Evolutionary conservation across 2,329 filamentous ascomycete species (phyloP), one percentile per base, ranked within the genome.

Genomic region (Arthrocladium fulminans): DNA sequence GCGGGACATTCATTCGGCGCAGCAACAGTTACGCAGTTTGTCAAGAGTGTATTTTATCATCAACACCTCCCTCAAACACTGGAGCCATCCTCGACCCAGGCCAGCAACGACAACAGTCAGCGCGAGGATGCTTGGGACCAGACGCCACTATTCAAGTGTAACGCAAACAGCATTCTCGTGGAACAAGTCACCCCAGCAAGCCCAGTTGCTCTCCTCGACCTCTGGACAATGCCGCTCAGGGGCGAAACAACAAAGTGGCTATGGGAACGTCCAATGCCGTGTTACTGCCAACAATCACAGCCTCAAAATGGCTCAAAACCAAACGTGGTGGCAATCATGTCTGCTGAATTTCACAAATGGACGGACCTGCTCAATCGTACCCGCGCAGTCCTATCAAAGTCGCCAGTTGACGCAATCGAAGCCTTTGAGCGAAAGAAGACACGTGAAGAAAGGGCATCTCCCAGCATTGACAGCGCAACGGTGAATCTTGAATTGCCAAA

Each of bases 1-100:
- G 79, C 77, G 0, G 88, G 88, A 3, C 88, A 94, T 64, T 88
- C 83, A 15, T 94, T 94, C 56, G 88, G 88, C 19, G 83, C 81
- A 1, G 77, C 85, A 1, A 87, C 84, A 0, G 72, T 79, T 17
- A 74, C 84, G 1, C 88, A 94, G 61, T 77, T 94, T 47, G 68
- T 90, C 43, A 94, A 94, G 68, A 84, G 79, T 45, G 79, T 83
- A 9, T 90, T 82, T 69, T 87, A 66, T 73, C 68, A 67, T 32
- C 59, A 56, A 35, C 43, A 45, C 24, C 24, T 66, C 1, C 66
- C 75, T 0, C 48, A 51, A 30, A 45, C 52, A 56, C 45, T 15
- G 5, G 13, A 35, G 6, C 10, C n/a, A 5, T 9, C 13, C 17
- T 8, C 32, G 13, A 15, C 10, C n/a, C 13, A 51, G 38, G 44